Base-by-base conservation (phyloP, 371 early-diverging fungal genomes). In the Rhizopus arrhizus region DNA sequence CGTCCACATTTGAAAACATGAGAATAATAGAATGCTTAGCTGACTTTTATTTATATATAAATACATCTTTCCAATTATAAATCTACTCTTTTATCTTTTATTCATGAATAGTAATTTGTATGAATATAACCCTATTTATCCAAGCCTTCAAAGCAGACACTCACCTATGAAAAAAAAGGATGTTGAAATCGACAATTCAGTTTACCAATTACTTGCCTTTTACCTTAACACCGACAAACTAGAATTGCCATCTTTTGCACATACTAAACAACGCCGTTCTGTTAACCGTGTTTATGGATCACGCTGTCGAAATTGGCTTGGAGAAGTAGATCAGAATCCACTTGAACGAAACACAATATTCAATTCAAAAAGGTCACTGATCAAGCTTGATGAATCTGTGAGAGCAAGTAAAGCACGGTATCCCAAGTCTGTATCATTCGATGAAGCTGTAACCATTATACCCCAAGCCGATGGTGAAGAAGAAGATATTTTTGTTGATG, bases 401-500 rank as follows among this genome's bases (percentile, higher is more conserved):
- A 38, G 40, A 58, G 35, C 15, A 52, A 50, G 5, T 35, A 55
- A 56, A 13, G 11, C 47, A 49, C 47, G 63, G 10, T 22, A 22
- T 22, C 22, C 22, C 22, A 70, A 70, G 40, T 61, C 64, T 3
- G 70, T 70, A 8, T 66, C 70, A 22, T 70, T 70, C 42, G 64
- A 51, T 49, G 64, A 70, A 47, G 63, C 53, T 29, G 67, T 70
- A 29, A 57, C 45, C n/a, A 60, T 64, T 15, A 41, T 47, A 49
- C 35, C 57, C 33, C 49, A 50, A 42, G 29, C 55, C 6, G 2
- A 45, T 3, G 48, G 50, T 3, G 60, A 56, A 11, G 59, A 61
- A 9, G 59, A 67, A 1, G 61, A 52, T 45, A 9, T 53, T n/a
- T 70, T 66, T 67, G 61, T 70, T 10, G 70, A 70, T 49, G 70